Base-by-base conservation (phyloP, 768 basidiomycete genomes). In the Serendipita indica region DNA sequence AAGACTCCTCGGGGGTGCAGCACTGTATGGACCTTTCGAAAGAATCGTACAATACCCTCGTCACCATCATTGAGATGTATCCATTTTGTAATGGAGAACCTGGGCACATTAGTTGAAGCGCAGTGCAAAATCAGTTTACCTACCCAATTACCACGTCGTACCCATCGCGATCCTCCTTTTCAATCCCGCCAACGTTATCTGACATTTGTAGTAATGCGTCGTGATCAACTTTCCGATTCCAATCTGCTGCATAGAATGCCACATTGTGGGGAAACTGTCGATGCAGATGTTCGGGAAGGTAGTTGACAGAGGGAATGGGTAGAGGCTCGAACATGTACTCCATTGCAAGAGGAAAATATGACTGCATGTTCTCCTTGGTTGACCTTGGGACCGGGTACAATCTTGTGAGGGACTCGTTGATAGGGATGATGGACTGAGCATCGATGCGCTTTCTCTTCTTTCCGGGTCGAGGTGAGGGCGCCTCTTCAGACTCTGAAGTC, bases 81-180 rank as follows among this genome's bases (percentile, higher is more conserved):
- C 91, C 91, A 94, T 70, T 92, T 94, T 0, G 89, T 80, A 41
- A 93, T 70, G 0, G 90, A 93, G 63, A 94, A 81, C 1, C 89
- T 91, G 66, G 2, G 32, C n/a, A 43, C 22, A 43, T 35, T 33
- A 3, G 33, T 41, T 20, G 41, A 32, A 30, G 12, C 22, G 35
- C n/a, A 54, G 35, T 30, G 41, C 28, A 12, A 10, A 10, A 28
- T 3, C 32, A 3, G 16, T 10, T 22, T 18, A 69, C 84, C 62
- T 65, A 92, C 91, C 82, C 91, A 33, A 92, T 61, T 30, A 93
- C 79, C 32, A 90, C 77, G 64, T 89, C 82, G 66, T 91, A 92
- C 0, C 77, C 76, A 1, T 76, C 74, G 2, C 68, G 67, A 65
- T 88, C 85, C 61, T 54, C 49, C 30, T 33, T 54, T n/a, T 22